These are phyloP conservation scores for Lolium rigidum DNA, from an alignment of 176 grass and related monocot genomes.

Conservation along the genomic window DNA sequence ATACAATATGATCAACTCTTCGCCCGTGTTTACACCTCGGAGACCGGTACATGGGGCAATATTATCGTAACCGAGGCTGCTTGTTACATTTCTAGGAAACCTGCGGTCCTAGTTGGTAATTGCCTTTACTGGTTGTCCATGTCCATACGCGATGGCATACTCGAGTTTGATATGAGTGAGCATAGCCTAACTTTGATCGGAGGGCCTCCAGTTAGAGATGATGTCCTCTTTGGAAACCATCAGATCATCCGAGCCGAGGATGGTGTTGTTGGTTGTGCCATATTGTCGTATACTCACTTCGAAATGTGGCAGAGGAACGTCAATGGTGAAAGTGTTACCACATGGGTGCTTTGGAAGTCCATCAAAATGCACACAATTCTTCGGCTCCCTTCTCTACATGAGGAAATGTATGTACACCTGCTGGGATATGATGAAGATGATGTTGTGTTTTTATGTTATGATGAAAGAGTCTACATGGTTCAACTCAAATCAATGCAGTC, in stretches of 20 bases:
- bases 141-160: neutral
- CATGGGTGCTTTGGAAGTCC: no score
- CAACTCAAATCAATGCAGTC: conserved; percentile 1
- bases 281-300: neutral
- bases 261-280: neutral
- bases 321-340: no score
- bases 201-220: neutral
- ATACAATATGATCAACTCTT: neutral
- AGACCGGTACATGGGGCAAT: neutral
- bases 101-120: neutral
- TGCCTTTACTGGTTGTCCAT: conserved; percentile 1
- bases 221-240: neutral
- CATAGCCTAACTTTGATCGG: neutral
- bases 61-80: neutral
- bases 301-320: no score
- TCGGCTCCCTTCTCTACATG: neutral
- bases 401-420: neutral
- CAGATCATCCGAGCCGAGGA: neutral
- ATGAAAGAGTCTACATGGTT: neutral
- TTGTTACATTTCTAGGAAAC: neutral
- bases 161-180: neutral
- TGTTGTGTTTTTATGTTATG: neutral
- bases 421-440: conserved; percentile 1
- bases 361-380: neutral
- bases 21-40: neutral